Base-by-base conservation (phyloP, 106 monocot species). In the Narthecium ossifragum region DNA sequence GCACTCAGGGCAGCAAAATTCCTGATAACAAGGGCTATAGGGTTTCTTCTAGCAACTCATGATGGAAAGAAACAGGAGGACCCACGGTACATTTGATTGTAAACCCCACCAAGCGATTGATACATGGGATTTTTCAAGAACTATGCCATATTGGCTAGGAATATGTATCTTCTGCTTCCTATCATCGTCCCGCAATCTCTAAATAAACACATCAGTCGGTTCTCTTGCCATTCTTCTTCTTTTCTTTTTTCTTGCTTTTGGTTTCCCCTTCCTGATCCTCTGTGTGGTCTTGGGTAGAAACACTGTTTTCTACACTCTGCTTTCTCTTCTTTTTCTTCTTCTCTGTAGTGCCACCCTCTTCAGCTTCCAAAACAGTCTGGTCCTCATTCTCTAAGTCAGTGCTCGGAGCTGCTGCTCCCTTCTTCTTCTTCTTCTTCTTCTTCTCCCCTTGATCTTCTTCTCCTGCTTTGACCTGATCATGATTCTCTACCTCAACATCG, bases 241-340 rank as follows among this genome's bases (percentile, higher is more conserved):
- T 64, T 51, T 71, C 45, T 28, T 72, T 57, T 31, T 48, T 61
- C 36, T 66, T 59, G 31, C 52, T 73, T 59, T 46, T n/a, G 2
- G 14, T 40, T 13, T 52, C 45, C 4, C 23, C 59, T 52, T 37
- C 60, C 22, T 59, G 36, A 10, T 73, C 66, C 21, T 62, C 62
- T n/a, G n/a, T n/a, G n/a, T n/a, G n/a, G n/a, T n/a, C n/a, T n/a
- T n/a, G n/a, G n/a, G n/a, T n/a, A n/a, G n/a, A n/a, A 43, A 17
- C 43, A 43, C 18, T 43, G 43, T 46, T 30, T 23, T 49, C 25
- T 29, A 50, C 55, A 13, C 32, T 38, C 15, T 60, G 33, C 43
- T 51, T 65, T 39, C 64, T 64, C 53, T 73, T 73, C 52, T 73
- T 60, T 15, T 66, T 60, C 61, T 74, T 67, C 33, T 72, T 72